A percentile compares a stretch with the other conserved stretches of the same genome.
These are phyloP conservation scores for Exophiala sideris DNA, from an alignment of 2,329 filamentous ascomycete species.

Conservation along the genomic window DNA sequence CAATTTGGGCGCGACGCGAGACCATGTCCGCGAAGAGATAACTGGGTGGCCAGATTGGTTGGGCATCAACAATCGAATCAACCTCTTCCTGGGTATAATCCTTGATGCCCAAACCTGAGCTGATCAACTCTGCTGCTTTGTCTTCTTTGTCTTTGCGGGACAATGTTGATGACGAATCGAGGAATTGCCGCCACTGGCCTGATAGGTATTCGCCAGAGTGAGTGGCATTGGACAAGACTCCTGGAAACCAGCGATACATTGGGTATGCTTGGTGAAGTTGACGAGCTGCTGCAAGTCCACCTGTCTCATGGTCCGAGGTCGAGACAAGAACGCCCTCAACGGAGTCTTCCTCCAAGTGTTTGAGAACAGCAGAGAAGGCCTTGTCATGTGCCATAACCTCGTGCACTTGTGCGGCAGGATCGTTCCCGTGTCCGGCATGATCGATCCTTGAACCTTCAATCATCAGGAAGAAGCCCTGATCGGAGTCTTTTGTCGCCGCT, in stretches of 20 bases:
- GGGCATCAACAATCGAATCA: constrained; percentile 56
- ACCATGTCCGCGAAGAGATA: constrained; percentile 78
- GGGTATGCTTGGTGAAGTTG: constrained; percentile 64
- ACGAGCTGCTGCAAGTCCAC: constrained; percentile 76
- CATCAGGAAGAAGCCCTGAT: constrained; percentile 97
- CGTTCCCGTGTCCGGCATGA: constrained; percentile 84
- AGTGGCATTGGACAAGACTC: constrained; percentile 75
- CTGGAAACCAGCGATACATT: constrained; percentile 76
- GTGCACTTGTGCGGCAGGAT: constrained; percentile 77
- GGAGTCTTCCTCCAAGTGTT: constrained; percentile 74
- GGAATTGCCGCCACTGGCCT: constrained; percentile 58
- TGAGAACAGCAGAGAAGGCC: constrained; percentile 75
- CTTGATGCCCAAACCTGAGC: constrained; percentile 69
- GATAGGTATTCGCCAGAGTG: constrained; percentile 69
- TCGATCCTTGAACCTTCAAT: constrained; percentile 96
- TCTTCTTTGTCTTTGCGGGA: constrained; percentile 21
- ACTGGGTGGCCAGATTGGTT: constrained; percentile 53
- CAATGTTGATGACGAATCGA: constrained; percentile 37
- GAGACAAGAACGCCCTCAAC: constrained; percentile 73
- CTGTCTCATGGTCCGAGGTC: constrained; percentile 95
- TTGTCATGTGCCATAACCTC: constrained; percentile 95
- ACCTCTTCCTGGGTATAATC: constrained; percentile 73
- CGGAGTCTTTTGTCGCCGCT: constrained; percentile 74
- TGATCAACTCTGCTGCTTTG: constrained; percentile 54
- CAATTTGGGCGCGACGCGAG: constrained; percentile 82